phyloP scores from a whole-genome alignment of 805 yeast species.

The Wickerhamomyces silvicola region DNA sequence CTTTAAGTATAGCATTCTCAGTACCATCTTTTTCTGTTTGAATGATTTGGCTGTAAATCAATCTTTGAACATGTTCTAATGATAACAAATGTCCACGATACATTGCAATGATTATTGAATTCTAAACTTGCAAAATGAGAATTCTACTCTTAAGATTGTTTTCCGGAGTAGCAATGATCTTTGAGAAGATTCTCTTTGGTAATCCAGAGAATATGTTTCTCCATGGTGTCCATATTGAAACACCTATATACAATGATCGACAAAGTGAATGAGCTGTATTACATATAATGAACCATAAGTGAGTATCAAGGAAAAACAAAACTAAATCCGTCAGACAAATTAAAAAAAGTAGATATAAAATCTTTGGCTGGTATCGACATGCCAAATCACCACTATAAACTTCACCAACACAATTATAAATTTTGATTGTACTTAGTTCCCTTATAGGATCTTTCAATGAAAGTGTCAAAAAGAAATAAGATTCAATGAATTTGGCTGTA shows the following conservation, averaged over 20 bases:
- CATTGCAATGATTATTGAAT: conserved; percentile 96
- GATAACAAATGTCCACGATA: conserved; percentile 98
- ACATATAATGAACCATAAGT: conserved; percentile 81
- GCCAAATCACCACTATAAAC: conserved; percentile 41
- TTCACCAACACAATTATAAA: conserved; percentile 59
- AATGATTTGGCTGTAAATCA: conserved; percentile 86
- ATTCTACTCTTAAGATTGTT: conserved; percentile 96
- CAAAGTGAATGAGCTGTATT: conserved; percentile 68
- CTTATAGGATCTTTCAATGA: conserved; percentile 70
- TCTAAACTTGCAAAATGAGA: conserved; percentile 96
- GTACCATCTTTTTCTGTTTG: conserved; percentile 28
- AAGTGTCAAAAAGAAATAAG: conserved; percentile 70
- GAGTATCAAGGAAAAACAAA: conserved; percentile 73
- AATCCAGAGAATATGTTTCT: conserved; percentile 68
- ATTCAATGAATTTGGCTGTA: conserved; percentile 62
- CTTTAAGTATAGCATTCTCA: conserved; percentile 42
- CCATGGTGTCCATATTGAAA: conserved; percentile 88
- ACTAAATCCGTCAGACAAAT: conserved; percentile 57
- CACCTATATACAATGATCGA: conserved; percentile 66
- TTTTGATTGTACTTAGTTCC: conserved; percentile 52
- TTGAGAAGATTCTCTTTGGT: conserved; percentile 70
- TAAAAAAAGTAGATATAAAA: conserved; percentile 48
- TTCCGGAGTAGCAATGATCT: conserved; percentile 64
- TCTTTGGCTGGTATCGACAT: conserved; percentile 51
- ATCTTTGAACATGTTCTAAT: conserved; percentile 94